These are phyloP conservation scores for Venturia pyrina DNA, from an alignment of 2,329 filamentous ascomycete species.

Conservation along the genomic window DNA sequence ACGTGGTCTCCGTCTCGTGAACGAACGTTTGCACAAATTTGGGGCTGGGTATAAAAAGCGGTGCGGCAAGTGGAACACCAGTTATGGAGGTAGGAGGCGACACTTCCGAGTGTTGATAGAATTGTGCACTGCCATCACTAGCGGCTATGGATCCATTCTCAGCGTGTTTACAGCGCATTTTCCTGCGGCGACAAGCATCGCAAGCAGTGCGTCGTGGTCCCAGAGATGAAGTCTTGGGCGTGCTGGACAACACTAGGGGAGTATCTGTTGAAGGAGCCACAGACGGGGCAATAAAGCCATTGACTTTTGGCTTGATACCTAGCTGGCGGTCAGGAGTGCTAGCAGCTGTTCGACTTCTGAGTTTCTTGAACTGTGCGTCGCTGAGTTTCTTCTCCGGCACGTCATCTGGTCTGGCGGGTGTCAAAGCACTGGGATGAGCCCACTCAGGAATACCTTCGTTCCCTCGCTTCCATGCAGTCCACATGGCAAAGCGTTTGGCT, in stretches of 20 bases:
- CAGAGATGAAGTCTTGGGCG: constrained; percentile 47
- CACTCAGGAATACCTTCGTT: constrained; percentile 53
- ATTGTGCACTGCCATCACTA: not conserved
- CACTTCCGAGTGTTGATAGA: not conserved
- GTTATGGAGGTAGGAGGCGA: not conserved
- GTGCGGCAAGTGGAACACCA: not conserved
- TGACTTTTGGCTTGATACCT: constrained; percentile 20
- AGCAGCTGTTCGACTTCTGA: constrained; percentile 42
- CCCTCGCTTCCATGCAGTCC: constrained; percentile 58
- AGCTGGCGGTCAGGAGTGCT: constrained; percentile 33
- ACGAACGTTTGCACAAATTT: constrained; percentile 13
- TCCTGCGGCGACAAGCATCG: constrained; percentile 51
- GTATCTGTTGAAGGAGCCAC: constrained; percentile 22
- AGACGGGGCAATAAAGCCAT: constrained; percentile 13
- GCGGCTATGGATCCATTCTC: constrained; percentile 17
- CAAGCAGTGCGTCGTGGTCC: constrained; percentile 52
- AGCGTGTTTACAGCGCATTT: constrained; percentile 55
- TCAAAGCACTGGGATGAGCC: constrained; percentile 47
- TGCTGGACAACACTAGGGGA: constrained; percentile 25
- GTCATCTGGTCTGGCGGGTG: constrained; percentile 39
- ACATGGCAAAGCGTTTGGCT: constrained; percentile 51
- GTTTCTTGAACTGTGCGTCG: constrained; percentile 43
- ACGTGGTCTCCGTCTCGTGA: constrained; percentile 16
- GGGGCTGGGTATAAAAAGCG: not conserved
- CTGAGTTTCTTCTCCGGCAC: constrained; percentile 43